phyloP scores from a whole-genome alignment of 2,329 filamentous ascomycete species.

The Diaporthe eres region DNA sequence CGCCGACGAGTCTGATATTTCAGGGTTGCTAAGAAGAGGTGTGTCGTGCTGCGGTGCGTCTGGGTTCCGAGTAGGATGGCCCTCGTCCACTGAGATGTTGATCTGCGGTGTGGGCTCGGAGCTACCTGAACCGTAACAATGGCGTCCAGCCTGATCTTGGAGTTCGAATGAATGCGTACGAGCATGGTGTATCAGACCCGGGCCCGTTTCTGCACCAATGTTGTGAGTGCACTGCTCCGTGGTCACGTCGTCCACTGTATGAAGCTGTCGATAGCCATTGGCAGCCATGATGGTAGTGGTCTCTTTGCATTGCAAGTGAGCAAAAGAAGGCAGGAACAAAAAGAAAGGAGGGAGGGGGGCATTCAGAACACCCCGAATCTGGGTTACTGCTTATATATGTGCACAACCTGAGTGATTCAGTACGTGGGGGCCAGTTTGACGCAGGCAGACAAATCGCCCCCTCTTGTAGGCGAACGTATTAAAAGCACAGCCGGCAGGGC shows the following conservation, averaged over 20 bases:
- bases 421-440: too few species aligned
- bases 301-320: too few species aligned
- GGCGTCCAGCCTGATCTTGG: not conserved
- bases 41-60: not conserved
- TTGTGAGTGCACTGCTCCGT: not conserved
- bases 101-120: not conserved
- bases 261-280: not conserved
- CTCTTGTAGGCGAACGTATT: too few species aligned
- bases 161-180: not conserved
- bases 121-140: not conserved
- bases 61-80: not conserved
- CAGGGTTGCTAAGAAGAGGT: not conserved
- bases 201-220: not conserved
- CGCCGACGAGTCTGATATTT: rapidly evolving
- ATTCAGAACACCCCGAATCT: too few species aligned
- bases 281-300: not conserved
- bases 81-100: not conserved
- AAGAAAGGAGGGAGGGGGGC: too few species aligned
- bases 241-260: not conserved
- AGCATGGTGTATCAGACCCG: not conserved
- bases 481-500: too few species aligned
- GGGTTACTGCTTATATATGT: too few species aligned
- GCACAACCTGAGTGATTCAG: too few species aligned
- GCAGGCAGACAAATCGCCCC: too few species aligned
- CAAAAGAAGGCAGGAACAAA: too few species aligned